These are phyloP conservation scores for Apiospora arundinis DNA, from an alignment of 2,329 filamentous ascomycete genomes.

Conservation along the genomic window DNA sequence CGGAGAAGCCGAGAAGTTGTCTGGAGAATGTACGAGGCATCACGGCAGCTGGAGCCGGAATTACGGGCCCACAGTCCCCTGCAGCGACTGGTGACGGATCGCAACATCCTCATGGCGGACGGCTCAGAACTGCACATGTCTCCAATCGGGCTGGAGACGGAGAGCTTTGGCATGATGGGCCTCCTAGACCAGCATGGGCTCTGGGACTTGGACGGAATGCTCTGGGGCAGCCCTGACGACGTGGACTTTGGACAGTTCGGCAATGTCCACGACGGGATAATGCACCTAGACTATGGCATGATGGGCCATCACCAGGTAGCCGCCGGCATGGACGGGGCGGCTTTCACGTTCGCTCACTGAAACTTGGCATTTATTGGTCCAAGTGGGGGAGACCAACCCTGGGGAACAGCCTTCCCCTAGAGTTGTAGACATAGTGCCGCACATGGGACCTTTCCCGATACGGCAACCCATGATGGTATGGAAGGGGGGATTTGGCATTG, in stretches of 20 bases:
- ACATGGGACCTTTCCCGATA: neutral
- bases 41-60: constrained; percentile 46
- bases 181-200: constrained; percentile 60
- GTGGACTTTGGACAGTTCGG: constrained; percentile 42
- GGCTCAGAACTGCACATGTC: constrained; percentile 55
- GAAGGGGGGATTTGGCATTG: neutral
- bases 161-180: constrained; percentile 58
- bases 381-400: neutral
- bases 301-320: constrained; percentile 38
- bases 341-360: constrained; percentile 52
- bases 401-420: neutral
- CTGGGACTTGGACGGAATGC: constrained; percentile 64
- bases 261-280: constrained; percentile 39
- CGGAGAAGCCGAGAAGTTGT: constrained; percentile 69
- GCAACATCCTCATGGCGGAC: constrained; percentile 42
- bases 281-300: constrained; percentile 34
- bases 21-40: constrained; percentile 67
- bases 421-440: neutral
- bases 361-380: neutral
- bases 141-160: constrained; percentile 57
- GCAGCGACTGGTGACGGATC: constrained; percentile 43
- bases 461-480: neutral
- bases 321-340: constrained; percentile 45
- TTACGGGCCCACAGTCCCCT: constrained; percentile 41
- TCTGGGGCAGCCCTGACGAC: constrained; percentile 54